Percentiles rank a stretch among this genome's conserved stretches.
Evolutionary conservation across 495 filamentous ascomycete species (phyloP).

Genomic region (Xylaria telfairii): DNA sequence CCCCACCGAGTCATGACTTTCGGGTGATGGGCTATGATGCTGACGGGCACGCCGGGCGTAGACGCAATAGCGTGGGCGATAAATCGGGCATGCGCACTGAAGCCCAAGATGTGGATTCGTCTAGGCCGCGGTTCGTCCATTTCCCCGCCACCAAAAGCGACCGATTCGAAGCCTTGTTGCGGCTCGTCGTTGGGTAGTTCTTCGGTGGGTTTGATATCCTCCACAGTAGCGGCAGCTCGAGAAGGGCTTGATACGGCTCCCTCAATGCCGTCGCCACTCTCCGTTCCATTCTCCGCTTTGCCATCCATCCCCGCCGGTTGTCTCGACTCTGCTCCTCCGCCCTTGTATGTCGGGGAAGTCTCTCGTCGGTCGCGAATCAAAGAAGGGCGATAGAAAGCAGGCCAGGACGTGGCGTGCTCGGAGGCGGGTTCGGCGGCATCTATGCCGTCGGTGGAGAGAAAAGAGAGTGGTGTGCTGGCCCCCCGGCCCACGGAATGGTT

Average conservation of each 20-base stretch:
- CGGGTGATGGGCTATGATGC: slow-evolving; percentile 35
- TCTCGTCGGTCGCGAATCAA: no score
- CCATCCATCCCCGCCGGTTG: background rate
- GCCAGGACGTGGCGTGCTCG: background rate
- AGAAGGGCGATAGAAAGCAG: background rate
- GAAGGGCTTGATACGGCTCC: background rate
- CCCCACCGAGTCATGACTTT: slow-evolving; percentile 34
- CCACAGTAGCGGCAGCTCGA: no score
- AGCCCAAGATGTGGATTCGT: slow-evolving; percentile 60
- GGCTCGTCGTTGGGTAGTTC: background rate
- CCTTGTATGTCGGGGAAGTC: background rate
- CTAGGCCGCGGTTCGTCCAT: slow-evolving; percentile 32
- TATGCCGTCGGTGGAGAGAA: background rate
- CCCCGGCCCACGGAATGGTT: slow-evolving; percentile 57
- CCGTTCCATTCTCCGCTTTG: background rate
- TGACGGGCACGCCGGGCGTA: slow-evolving; percentile 37
- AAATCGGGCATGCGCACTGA: slow-evolving; percentile 54
- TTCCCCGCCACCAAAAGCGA: background rate
- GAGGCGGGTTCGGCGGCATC: background rate
- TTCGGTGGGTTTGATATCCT: background rate
- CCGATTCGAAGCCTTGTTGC: background rate
- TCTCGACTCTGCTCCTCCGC: background rate
- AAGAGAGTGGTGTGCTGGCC: slow-evolving; percentile 44
- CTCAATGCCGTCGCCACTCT: background rate
- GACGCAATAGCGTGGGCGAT: slow-evolving; percentile 56